Base-by-base conservation (phyloP, 345 rosid genomes). In the Brassica carinata region DNA sequence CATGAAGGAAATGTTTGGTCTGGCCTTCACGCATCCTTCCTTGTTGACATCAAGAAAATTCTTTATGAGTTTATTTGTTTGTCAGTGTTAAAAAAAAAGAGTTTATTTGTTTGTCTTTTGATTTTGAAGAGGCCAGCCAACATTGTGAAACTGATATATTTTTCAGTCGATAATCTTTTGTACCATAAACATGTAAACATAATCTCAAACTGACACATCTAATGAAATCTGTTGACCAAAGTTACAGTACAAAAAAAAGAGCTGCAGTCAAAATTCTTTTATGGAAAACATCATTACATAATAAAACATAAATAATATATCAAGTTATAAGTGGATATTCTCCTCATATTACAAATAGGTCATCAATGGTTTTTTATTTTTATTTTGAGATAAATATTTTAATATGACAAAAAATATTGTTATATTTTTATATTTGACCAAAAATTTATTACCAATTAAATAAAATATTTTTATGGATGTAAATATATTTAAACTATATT, bases 1-100 rank as follows among this genome's bases (percentile, higher is more conserved):
- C 48, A 84, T 89, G 26, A 93, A 93, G 84, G 96, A 88, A 80
- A 91, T 90, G 98, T 90, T 93, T 64, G 97, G 99, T 8, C 90
- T 93, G 57, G 89, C 88, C 83, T 93, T 96, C 80, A 84, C 93
- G 2, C 89, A 93, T 17, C 86, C 92, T 6, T 79, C 81, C 64
- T 61, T 73, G 78, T 59, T 73, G 43, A 69, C 83, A 29, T 79
- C 85, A 76, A 82, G 87, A 15, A 90, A 84, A 83, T 64, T 17
- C 30, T 36, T 30, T 63, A 23, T 23, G 26, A 23, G 26, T 23
- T 23, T 23, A 23, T 23, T 23, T 23, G 26, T 23, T 23, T 23
- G 26, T 23, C 26, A 23, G 26, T 23, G 26, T 23, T 23, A 23
- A 23, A 23, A 23, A 23, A 23, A 1, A 23, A 23, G 26, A 23